phyloP scores from a whole-genome alignment of 2,329 filamentous ascomycete species.

The Apiospora malaysiana region DNA sequence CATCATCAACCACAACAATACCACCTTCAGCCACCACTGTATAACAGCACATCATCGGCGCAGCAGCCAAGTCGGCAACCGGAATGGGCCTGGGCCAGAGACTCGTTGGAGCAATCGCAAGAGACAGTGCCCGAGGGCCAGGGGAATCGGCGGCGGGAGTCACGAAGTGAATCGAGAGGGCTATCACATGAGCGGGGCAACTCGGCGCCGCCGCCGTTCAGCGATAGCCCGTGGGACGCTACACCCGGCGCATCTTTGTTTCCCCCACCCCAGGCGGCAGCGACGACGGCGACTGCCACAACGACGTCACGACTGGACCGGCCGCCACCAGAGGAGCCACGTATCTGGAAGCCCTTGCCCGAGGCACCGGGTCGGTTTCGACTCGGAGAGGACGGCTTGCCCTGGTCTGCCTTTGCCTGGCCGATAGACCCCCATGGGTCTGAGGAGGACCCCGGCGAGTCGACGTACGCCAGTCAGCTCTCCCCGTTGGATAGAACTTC shows the following conservation, averaged over 20 bases:
- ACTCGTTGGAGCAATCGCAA: conserved; percentile 6
- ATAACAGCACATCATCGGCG: conserved; percentile 23
- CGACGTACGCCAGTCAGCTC: conserved; percentile 32
- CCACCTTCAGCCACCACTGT: not conserved
- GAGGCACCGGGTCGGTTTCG: conserved; percentile 45
- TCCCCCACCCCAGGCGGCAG: conserved; percentile 24
- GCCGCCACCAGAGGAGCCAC: conserved; percentile 28
- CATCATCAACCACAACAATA: conserved; percentile 18
- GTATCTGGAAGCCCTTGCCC: conserved; percentile 52
- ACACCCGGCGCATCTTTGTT: conserved; percentile 38
- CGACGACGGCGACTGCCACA: not conserved
- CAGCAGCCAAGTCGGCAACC: conserved; percentile 26
- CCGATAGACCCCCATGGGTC: conserved; percentile 39
- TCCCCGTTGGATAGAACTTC: conserved; percentile 34
- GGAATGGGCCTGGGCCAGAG: not conserved
- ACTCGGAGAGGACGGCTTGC: conserved; percentile 54
- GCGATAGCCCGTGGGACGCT: conserved; percentile 54
- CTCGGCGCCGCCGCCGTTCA: conserved; percentile 56
- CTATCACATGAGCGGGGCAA: conserved; percentile 51
- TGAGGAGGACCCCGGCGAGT: conserved; percentile 31
- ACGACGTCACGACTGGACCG: conserved; percentile 22
- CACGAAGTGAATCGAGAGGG: conserved; percentile 33
- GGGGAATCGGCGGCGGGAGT: conserved; percentile 24
- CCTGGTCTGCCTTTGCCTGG: conserved; percentile 50
- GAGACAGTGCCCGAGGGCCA: not conserved